These are phyloP conservation scores for Davidsoniella virescens DNA, from an alignment of 2,329 filamentous ascomycete species.

Conservation along the genomic window DNA sequence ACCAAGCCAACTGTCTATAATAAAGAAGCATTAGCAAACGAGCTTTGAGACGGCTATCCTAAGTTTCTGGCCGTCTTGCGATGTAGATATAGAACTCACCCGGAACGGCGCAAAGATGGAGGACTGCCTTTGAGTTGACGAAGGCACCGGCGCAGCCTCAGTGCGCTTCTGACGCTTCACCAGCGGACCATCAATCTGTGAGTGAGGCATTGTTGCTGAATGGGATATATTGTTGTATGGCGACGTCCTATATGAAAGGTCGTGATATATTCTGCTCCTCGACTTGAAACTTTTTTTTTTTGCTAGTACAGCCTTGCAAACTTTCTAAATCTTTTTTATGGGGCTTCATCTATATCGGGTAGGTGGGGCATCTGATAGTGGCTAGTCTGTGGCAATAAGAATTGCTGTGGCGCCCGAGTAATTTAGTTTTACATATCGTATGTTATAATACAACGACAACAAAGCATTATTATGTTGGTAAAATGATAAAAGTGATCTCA, in stretches of 20 bases:
- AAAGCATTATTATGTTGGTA: neutral
- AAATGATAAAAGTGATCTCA: neutral
- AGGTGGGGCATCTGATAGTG: constrained; percentile 9
- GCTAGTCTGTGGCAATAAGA: neutral
- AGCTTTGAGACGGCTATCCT: neutral
- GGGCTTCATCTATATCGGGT: constrained; percentile 8
- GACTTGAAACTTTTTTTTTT: neutral
- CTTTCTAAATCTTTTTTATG: constrained; percentile 12
- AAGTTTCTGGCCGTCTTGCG: neutral
- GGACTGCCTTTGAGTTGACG: constrained; percentile 38
- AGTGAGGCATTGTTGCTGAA: constrained; percentile 34
- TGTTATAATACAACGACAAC: neutral
- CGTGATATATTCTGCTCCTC: neutral
- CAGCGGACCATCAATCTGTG: constrained; percentile 43
- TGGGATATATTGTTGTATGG: neutral
- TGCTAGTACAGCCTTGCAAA: constrained; percentile 2
- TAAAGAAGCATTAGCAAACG: neutral
- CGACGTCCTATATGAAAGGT: neutral
- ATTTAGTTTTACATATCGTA: too few relatives aligned
- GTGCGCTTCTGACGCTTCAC: constrained; percentile 61
- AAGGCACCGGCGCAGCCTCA: constrained; percentile 22
- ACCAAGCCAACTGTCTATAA: constrained; percentile 77
- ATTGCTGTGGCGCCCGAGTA: constrained; percentile 21
- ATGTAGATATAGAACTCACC: constrained; percentile 35
- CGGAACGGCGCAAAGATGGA: constrained; percentile 87